Evolutionary conservation across 1,284 basidiomycete species (phyloP), one percentile per base, ranked within the genome.

Genomic region (Cutaneotrichosporon mucoides): DNA sequence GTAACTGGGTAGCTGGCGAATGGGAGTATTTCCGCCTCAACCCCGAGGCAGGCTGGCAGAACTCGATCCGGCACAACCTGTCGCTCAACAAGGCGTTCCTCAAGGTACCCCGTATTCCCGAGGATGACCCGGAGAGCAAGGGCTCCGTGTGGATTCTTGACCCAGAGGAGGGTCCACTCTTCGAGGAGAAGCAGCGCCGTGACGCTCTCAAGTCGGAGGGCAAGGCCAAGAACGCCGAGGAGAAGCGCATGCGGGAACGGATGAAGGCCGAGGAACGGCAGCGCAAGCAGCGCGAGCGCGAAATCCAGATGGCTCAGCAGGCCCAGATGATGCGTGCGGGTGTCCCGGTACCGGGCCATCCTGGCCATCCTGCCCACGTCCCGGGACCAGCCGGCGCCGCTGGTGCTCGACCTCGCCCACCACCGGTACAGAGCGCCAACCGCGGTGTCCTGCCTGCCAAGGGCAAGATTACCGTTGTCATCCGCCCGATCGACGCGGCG

Each of bases 141-240:
- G 91, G 90, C 2, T 90, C 87, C 63, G 88, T 91, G 62, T 94
- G 92, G 92, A 88, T 88, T 34, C 81, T 94, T 34, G 90, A 92
- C 68, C 85, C 87, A 55, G 84, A 86, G 36, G 73, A 78, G 56
- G 76, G 76, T 12, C 76, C 76, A 3, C 61, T 75, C 16, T 77
- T 77, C 50, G 76, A 76, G 60, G 76, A 76, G 60, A 76, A 76
- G 60, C 74, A 76, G 56, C 66, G 70, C 45, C 63, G 65, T n/a
- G 75, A 76, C 51, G 70, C 73, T 10, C 55, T 63, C 43, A 78
- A 78, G 59, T 66, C 68, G 1, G 70, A 72, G 33, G 74, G 73
- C 56, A 76, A 77, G 65, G 69, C 70, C 13, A 76, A 77, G 66
- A 75, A 73, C 57, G 71, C 74, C 6, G 74, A 77, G 56, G 62